Conservation (phyloP, 2,329 filamentous ascomycete genomes). For the Pseudovirgaria hyperparasitica region DNA sequence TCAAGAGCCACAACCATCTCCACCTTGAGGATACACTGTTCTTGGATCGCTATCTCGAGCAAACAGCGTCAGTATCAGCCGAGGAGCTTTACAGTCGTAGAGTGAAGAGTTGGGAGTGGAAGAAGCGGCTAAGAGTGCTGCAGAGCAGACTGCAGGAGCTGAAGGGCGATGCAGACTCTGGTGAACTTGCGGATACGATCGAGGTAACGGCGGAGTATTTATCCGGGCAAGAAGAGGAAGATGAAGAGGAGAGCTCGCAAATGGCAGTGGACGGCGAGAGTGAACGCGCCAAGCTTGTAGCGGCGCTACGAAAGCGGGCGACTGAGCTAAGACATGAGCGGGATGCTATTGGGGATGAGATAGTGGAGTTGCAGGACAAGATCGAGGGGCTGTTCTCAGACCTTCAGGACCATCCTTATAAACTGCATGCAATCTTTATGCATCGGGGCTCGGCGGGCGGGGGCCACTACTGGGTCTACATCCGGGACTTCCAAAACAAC, state of each 20-base stretch:
- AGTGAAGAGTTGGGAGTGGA: constrained; percentile 62
- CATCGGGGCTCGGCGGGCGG: constrained; percentile 54
- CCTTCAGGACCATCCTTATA: constrained; percentile 57
- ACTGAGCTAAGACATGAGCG: constrained; percentile 13
- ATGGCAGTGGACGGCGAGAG: constrained; percentile 5
- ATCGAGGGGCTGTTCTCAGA: constrained; percentile 49
- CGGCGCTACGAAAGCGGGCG: constrained; percentile 12
- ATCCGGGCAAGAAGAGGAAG: constrained; percentile 1
- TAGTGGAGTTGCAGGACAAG: constrained; percentile 34
- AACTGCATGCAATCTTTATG: constrained; percentile 84
- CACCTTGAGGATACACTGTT: constrained; percentile 71
- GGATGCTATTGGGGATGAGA: constrained; percentile 18
- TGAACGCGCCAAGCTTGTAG: constrained; percentile 12
- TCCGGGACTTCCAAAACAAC: constrained; percentile 69
- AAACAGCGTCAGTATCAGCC: constrained; percentile 15
- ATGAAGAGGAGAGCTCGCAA: background rate
- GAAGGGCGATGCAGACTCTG: no score
- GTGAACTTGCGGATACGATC: constrained; percentile 17
- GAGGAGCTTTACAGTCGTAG: constrained; percentile 48
- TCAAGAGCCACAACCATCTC: constrained; percentile 67
- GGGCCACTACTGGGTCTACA: constrained; percentile 96
- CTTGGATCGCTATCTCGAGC: constrained; percentile 63
- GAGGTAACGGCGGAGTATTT: constrained; percentile 17
- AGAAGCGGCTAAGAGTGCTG: constrained; percentile 47
- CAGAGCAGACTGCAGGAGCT: constrained; percentile 34